Conservation (phyloP, 257 asterid genomes). For the Solanum pennellii region DNA sequence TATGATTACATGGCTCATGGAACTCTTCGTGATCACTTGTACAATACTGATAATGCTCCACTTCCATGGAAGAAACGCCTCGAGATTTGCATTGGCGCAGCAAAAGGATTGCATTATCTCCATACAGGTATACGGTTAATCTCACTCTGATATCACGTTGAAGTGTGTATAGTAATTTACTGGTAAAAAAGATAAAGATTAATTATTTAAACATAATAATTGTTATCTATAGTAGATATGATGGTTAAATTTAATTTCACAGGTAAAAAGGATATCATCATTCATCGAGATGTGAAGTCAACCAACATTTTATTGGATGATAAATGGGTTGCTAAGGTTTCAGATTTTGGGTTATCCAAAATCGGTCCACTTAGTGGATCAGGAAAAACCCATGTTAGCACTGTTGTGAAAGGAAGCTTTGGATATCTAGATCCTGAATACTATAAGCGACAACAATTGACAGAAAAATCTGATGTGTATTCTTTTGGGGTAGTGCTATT, state of each 20-base stretch:
- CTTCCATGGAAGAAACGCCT: slow-evolving; percentile 48
- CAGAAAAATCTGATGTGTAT: slow-evolving; percentile 61
- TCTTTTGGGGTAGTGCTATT: slow-evolving; percentile 62
- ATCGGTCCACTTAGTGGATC: slow-evolving; percentile 32
- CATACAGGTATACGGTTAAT: slow-evolving; percentile 23
- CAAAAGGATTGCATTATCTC: slow-evolving; percentile 51
- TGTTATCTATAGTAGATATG: not conserved
- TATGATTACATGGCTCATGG: slow-evolving; percentile 63
- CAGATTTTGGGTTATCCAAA: slow-evolving; percentile 68
- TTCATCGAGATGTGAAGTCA: slow-evolving; percentile 67
- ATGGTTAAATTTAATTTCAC: not conserved
- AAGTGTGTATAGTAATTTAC: not conserved
- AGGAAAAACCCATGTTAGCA: slow-evolving; percentile 40
- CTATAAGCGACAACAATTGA: slow-evolving; percentile 36
- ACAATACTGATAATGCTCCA: slow-evolving; percentile 22
- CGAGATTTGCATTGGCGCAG: slow-evolving; percentile 49
- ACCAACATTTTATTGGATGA: slow-evolving; percentile 55
- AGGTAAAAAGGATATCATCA: slow-evolving; percentile 22
- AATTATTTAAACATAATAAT: not conserved
- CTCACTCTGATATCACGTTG: not conserved
- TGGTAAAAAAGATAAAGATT: not conserved
- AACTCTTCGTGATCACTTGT: slow-evolving; percentile 41
- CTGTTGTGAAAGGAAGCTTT: slow-evolving; percentile 60
- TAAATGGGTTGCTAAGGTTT: slow-evolving; percentile 53
- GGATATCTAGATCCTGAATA: slow-evolving; percentile 72